These are phyloP conservation scores for Aaosphaeria pasadenensis DNA, from an alignment of 2,329 filamentous ascomycete species.

Conservation along the genomic window DNA sequence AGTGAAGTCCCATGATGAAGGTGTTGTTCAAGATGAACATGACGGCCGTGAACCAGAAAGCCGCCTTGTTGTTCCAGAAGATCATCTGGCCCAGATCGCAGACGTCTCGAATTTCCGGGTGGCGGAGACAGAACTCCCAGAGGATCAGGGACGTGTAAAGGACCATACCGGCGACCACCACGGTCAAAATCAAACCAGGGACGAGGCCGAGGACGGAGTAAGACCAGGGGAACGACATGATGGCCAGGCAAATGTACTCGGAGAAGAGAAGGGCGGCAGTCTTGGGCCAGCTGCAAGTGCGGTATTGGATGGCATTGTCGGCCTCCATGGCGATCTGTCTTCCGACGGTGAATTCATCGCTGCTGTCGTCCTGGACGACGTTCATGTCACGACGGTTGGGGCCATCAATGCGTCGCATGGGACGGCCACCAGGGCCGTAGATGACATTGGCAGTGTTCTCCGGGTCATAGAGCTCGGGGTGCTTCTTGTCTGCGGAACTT, in stretches of 20 bases:
- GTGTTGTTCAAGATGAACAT: conserved; percentile 97
- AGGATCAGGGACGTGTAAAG: conserved; percentile 75
- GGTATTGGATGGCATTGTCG: conserved; percentile 80
- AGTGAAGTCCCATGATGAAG: conserved; percentile 83
- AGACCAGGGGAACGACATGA: conserved; percentile 95
- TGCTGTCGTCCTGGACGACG: conserved; percentile 30
- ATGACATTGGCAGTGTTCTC: conserved; percentile 25
- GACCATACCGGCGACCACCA: conserved; percentile 73
- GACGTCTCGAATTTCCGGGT: conserved; percentile 88
- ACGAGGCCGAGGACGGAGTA: conserved; percentile 86
- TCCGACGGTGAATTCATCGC: conserved; percentile 47
- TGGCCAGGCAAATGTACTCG: conserved; percentile 89
- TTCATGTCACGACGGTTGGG: conserved; percentile 17
- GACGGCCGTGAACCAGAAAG: conserved; percentile 65
- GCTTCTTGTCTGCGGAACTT: conserved; percentile 8
- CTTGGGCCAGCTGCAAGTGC: conserved; percentile 94
- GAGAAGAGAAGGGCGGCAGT: conserved; percentile 88
- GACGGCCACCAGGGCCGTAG: conserved; percentile 20
- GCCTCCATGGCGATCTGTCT: conserved; percentile 76
- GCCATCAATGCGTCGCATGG: conserved; percentile 42
- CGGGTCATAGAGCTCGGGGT: conserved; percentile 22
- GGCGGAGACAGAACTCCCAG: conserved; percentile 82
- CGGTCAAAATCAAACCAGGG: conserved; percentile 79
- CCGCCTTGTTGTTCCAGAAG: conserved; percentile 79
- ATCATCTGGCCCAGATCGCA: conserved; percentile 96